Percentiles rank a stretch among this genome's conserved stretches.
Evolutionary conservation across 495 filamentous ascomycete species (phyloP).

Genomic region (Hyaloscypha variabilis): DNA sequence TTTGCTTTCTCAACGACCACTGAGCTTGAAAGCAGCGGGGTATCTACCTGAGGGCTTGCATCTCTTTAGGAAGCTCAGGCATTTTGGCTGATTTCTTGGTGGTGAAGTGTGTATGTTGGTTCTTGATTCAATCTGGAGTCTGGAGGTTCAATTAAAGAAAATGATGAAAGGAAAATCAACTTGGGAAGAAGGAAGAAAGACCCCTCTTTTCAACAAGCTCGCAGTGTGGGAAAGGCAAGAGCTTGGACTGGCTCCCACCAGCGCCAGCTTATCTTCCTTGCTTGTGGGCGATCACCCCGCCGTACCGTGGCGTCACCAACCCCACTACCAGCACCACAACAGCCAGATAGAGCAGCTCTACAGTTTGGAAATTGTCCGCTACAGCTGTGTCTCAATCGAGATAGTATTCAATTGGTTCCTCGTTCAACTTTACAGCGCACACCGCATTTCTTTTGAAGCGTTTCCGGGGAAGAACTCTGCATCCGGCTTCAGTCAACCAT

Average conservation of each 20-base stretch:
- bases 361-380: background rate
- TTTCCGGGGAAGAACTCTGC: background rate
- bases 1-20: background rate
- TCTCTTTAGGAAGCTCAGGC: slow-evolving; percentile 51
- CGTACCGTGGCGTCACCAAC: background rate
- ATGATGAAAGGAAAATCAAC: slow-evolving; percentile 5
- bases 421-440: background rate
- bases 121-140: background rate
- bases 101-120: background rate
- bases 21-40: slow-evolving; percentile 10
- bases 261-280: background rate
- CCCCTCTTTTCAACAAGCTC: background rate
- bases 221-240: slow-evolving; percentile 1
- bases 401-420: background rate
- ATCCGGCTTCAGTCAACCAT: slow-evolving; percentile 2
- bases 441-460: slow-evolving; percentile 2
- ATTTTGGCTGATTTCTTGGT: slow-evolving; percentile 22
- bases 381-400: background rate
- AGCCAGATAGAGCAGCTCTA: background rate
- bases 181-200: slow-evolving; percentile 3
- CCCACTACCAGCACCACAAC: background rate
- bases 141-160: slow-evolving; percentile 18
- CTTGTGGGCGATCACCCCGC: slow-evolving; percentile 7
- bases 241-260: background rate
- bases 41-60: slow-evolving; percentile 61